Base-by-base conservation (phyloP, 78 protist species). In the Thecamonas trahens region DNA sequence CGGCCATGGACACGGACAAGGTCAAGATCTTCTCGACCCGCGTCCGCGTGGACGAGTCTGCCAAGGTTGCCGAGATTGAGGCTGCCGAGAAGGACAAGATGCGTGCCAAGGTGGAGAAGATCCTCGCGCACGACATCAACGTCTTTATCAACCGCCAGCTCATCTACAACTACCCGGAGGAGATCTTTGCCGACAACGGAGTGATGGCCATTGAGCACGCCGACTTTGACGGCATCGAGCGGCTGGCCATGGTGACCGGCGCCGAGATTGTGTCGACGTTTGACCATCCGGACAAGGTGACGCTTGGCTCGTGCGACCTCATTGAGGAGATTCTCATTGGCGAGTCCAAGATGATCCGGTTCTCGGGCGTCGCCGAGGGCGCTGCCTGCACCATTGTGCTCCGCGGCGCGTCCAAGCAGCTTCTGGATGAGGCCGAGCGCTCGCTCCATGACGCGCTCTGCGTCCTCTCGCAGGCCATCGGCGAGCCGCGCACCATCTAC, bases 1-100 rank as follows among this genome's bases (percentile, higher is more conserved):
- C 99, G 14, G 86, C 95, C 14, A 93, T 98, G 99, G 99, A 98
- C 86, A 91, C 98, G 22, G 99, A 98, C 84, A 98, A 96, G 80
- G 80, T 98, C 79, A 98, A 98, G 89, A 94, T 98, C 76, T 89
- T 83, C 61, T 97, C 98, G 34, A 79, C 96, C 11, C 54, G 50
- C 26, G 94, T 80, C 37, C 31, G 77, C 58, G 76, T 85, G 29
- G 86, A 84, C 50, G 55, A 82, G 17, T 69, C 86, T 61, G 82
- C 65, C 29, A 64, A 84, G 50, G 77, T 97, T 3, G 89, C 95
- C 7, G 96, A 93, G 49, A 73, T 97, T 1, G 99, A 97, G 65
- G 74, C 47, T 34, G 99, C 95, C 18, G 99, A 98, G 86, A 79
- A 83, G 35, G 42, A 77, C 24, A 81, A 80, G 62, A 91, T 94